These are phyloP conservation scores for Penicillium paneum DNA, from an alignment of 2,329 filamentous ascomycete species.

Conservation along the genomic window DNA sequence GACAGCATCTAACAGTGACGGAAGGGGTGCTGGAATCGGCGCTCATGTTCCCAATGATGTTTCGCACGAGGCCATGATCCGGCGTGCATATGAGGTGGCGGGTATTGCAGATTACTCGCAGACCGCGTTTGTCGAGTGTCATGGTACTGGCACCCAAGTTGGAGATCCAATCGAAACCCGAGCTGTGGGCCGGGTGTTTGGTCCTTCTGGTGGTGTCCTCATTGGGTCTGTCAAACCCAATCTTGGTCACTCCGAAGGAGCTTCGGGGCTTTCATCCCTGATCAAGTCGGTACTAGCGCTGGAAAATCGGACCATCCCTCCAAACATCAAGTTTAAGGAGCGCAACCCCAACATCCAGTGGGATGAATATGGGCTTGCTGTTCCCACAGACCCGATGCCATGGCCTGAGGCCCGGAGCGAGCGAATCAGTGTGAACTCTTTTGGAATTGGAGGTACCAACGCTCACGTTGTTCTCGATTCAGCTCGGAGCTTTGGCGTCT, in stretches of 20 bases:
- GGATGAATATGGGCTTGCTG: not conserved
- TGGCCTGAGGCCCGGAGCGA: conserved; percentile 9
- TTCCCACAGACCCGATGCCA: conserved; percentile 2
- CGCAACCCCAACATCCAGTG: conserved; percentile 7
- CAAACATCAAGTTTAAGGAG: conserved; percentile 39
- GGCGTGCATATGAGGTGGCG: conserved; percentile 1
- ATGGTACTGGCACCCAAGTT: conserved; percentile 30
- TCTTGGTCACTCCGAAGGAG: conserved; percentile 51
- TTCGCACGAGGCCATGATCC: conserved; percentile 1
- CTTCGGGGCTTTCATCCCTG: conserved; percentile 47
- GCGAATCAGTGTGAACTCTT: conserved; percentile 17
- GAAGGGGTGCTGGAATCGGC: not conserved
- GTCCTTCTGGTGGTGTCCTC: not conserved
- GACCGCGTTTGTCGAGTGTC: conserved; percentile 24
- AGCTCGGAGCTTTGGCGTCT: not conserved
- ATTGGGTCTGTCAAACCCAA: conserved; percentile 18
- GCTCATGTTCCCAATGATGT: not conserved
- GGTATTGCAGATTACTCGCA: conserved; percentile 6
- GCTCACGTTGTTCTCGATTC: conserved; percentile 19
- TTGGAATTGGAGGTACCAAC: conserved; percentile 22
- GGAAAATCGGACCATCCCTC: conserved; percentile 38
- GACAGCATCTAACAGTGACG: not conserved
- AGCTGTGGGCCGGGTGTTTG: conserved; percentile 24
- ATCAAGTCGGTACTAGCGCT: conserved; percentile 31
- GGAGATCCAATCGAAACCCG: conserved; percentile 30